Base-by-base conservation (phyloP, 2,329 filamentous ascomycete genomes). In the Venturia carpophila region DNA sequence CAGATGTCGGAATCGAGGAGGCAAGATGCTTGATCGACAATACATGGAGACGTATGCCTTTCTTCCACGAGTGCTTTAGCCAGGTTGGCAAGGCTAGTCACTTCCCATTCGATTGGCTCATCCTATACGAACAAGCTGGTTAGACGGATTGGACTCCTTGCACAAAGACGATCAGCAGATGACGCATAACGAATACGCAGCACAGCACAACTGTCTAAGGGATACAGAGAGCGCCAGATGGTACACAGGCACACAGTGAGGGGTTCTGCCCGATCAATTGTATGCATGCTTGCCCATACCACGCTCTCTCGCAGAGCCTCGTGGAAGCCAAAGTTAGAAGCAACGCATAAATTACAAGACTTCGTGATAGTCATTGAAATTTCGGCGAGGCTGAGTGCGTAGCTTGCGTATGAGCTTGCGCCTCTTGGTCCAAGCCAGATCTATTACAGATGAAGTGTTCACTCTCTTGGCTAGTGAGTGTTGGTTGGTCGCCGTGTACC, bases 21-120 rank as follows among this genome's bases (percentile, higher is more conserved):
- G 52, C 30, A 30, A 58, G 15, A 58, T 58, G 52, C 52, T 58
- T 27, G 52, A 58, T 58, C 30, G 27, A 37, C 52, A 37, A 56
- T 37, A 11, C 17, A 21, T 34, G 49, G 49, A 56, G 27, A 56
- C 49, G 52, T 34, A 37, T 6, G 10, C 30, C 30, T 37, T 58
- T n/a, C 10, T 34, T 37, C 37, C 17, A 10, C 15, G 9, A 9
- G 27, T 15, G 49, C 37, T 52, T 52, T 13, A 52, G 11, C 47
- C 5, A 15, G 47, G 3, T 27, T 27, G 13, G 47, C 47, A 21
- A 52, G 15, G 21, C 5, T 21, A 10, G 47, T 11, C 47, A 15
- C 13, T 21, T 52, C 11, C 7, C 47, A 34, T 6, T 52, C 21
- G 10, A 52, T 52, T 27, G 47, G 47, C 47, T 5, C 10, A 17